phyloP scores from a whole-genome alignment of 768 basidiomycete species.

The Mycena indigotica region DNA sequence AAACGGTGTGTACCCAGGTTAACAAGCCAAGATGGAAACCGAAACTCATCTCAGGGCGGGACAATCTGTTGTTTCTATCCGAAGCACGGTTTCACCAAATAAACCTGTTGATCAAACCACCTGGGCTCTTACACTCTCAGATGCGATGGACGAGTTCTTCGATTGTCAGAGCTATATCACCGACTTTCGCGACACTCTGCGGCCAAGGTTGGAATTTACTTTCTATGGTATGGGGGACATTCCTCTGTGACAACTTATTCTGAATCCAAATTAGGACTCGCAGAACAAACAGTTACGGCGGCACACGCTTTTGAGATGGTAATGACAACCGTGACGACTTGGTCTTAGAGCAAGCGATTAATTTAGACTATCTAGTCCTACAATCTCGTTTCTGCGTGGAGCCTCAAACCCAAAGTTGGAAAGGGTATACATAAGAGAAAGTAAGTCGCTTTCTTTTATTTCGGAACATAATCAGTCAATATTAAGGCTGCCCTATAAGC shows the following conservation, averaged over 20 bases:
- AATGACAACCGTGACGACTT: too few relatives aligned
- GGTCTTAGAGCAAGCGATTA: too few relatives aligned
- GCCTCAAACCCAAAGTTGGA: conserved; percentile 20
- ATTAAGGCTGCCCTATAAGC: too few relatives aligned
- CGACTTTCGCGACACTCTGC: neutral
- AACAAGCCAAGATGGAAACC: too few relatives aligned
- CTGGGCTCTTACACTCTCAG: conserved; percentile 19
- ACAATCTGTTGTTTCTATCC: conserved; percentile 24
- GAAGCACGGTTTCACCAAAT: conserved; percentile 7
- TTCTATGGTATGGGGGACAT: conserved; percentile 31
- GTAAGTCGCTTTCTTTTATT: too few relatives aligned
- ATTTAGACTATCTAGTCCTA: too few relatives aligned
- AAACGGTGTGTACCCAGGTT: conserved; percentile 30
- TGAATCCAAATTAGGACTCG: too few relatives aligned
- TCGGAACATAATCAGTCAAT: too few relatives aligned
- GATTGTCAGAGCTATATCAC: conserved; percentile 28
- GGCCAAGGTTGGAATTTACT: conserved; percentile 16
- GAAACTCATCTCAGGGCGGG: conserved; percentile 19
- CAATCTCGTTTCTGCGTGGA: conserved; percentile 31
- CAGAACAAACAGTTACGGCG: conserved; percentile 29
- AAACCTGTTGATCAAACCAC: conserved; percentile 10
- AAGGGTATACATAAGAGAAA: conserved; percentile 27
- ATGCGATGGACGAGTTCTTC: conserved; percentile 29
- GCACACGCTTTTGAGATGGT: conserved; percentile 28
- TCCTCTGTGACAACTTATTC: too few relatives aligned